Conservation (phyloP, 2,329 filamentous ascomycete species). For the Trichoderma hamatum region DNA sequence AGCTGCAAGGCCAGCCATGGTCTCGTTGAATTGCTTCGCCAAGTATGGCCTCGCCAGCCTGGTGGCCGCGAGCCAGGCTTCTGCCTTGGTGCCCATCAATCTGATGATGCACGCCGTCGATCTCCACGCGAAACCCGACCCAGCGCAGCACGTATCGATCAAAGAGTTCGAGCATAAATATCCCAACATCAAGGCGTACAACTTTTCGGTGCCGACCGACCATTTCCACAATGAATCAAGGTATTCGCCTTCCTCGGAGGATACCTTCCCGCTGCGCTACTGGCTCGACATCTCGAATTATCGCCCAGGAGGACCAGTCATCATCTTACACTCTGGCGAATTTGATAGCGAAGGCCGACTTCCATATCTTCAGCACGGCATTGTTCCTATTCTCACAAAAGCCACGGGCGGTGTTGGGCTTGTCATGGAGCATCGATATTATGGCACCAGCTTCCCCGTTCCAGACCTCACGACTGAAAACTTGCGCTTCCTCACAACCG, state of each 20-base stretch:
- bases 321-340: slow-evolving; percentile 68
- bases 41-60: slow-evolving; percentile 16
- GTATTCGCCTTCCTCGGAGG: slow-evolving; percentile 76
- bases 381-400: slow-evolving; percentile 69
- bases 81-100: slow-evolving; percentile 23
- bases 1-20: slow-evolving; percentile 6
- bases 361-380: slow-evolving; percentile 75
- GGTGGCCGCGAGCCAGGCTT: background rate
- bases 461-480: slow-evolving; percentile 67
- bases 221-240: slow-evolving; percentile 80
- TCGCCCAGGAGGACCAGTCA: slow-evolving; percentile 75
- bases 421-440: slow-evolving; percentile 85
- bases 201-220: slow-evolving; percentile 63
- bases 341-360: slow-evolving; percentile 52
- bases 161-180: slow-evolving; percentile 14
- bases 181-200: slow-evolving; percentile 33
- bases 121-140: slow-evolving; percentile 3
- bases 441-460: slow-evolving; percentile 74
- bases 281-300: slow-evolving; percentile 83
- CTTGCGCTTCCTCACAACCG: slow-evolving; percentile 79
- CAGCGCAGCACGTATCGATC: slow-evolving; percentile 5
- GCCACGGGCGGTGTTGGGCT: slow-evolving; percentile 76
- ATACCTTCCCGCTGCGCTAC: slow-evolving; percentile 71
- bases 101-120: slow-evolving; percentile 4
- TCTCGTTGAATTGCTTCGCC: slow-evolving; percentile 1